A percentile compares a stretch with the other conserved stretches of the same genome.
Conservation (phyloP, 2,329 filamentous ascomycete genomes). For the Fusarium sp. region DNA sequence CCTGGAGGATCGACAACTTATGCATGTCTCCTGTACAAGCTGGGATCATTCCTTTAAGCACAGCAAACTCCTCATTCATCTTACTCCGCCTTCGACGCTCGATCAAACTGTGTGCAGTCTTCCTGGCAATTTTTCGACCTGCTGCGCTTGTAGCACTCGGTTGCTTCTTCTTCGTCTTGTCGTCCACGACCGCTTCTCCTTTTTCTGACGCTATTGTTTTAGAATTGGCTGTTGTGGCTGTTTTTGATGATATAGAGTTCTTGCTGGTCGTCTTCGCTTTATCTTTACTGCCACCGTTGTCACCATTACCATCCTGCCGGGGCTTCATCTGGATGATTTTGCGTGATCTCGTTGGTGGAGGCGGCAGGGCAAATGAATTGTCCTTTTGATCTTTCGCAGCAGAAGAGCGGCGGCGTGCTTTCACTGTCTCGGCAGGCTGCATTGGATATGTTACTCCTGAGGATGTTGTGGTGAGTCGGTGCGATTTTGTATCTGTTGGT, state of each 20-base stretch:
- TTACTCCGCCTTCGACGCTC: slow-evolving; percentile 90
- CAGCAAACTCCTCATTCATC: slow-evolving; percentile 98
- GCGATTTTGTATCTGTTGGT: slow-evolving; percentile 45
- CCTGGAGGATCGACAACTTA: slow-evolving; percentile 94
- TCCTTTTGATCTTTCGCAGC: slow-evolving; percentile 58
- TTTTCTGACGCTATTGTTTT: slow-evolving; percentile 35
- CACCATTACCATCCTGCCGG: slow-evolving; percentile 52
- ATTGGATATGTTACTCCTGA: slow-evolving; percentile 52
- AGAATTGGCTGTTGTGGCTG: slow-evolving; percentile 24
- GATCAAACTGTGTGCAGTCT: slow-evolving; percentile 95
- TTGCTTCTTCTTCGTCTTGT: slow-evolving; percentile 76
- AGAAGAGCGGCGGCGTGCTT: slow-evolving; percentile 63
- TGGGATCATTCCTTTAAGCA: slow-evolving; percentile 94
- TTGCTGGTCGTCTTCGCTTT: slow-evolving; percentile 37
- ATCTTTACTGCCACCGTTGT: slow-evolving; percentile 37
- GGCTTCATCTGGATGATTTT: slow-evolving; percentile 99
- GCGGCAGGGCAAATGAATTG: slow-evolving; percentile 81
- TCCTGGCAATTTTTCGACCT: slow-evolving; percentile 92
- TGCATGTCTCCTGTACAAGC: slow-evolving; percentile 98
- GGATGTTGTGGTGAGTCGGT: slow-evolving; percentile 41
- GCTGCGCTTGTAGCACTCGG: slow-evolving; percentile 80
- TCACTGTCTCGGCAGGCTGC: slow-evolving; percentile 62
- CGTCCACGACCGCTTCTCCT: slow-evolving; percentile 33
- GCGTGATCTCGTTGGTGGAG: slow-evolving; percentile 88
- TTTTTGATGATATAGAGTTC: slow-evolving; percentile 23